Evolutionary conservation across 177 flowering plant genomes (phyloP).

Genomic region (Vitis hybrid): DNA sequence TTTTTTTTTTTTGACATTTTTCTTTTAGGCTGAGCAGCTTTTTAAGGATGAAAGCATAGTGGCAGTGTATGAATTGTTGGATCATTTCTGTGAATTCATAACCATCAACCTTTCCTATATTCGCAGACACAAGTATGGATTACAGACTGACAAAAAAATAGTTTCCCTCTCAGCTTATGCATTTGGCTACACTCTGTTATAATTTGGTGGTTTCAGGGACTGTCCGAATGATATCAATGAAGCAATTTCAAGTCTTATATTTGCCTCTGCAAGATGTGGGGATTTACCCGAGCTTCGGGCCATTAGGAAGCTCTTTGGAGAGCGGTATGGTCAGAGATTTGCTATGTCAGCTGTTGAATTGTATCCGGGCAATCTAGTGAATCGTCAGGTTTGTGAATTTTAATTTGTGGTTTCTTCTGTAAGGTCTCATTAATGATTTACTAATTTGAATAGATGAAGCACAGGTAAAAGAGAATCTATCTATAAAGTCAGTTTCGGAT

Average conservation of each 20-base stretch:
- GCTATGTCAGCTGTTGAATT: constrained; percentile 51
- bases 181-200: background rate
- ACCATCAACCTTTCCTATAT: constrained; percentile 56
- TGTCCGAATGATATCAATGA: constrained; percentile 77
- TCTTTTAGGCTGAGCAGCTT: constrained; percentile 67
- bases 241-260: constrained; percentile 83
- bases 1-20: background rate
- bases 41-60: constrained; percentile 44
- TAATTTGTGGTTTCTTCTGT: background rate
- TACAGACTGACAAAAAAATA: too few relatives aligned
- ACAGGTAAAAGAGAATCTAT: constrained; percentile 61
- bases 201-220: constrained; percentile 49
- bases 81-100: constrained; percentile 71
- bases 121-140: constrained; percentile 58
- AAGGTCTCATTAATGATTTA: background rate
- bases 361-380: constrained; percentile 71
- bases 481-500: constrained; percentile 40
- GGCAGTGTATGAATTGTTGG: constrained; percentile 59
- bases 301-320: constrained; percentile 63
- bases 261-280: constrained; percentile 81
- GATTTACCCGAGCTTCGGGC: constrained; percentile 76
- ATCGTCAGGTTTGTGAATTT: constrained; percentile 45
- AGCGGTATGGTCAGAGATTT: constrained; percentile 67
- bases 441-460: background rate
- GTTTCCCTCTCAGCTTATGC: background rate